Evolutionary conservation across 176 grass and related monocot genomes (phyloP), one percentile per base, ranked within the genome.

Genomic region (Cenchrus americanus): DNA sequence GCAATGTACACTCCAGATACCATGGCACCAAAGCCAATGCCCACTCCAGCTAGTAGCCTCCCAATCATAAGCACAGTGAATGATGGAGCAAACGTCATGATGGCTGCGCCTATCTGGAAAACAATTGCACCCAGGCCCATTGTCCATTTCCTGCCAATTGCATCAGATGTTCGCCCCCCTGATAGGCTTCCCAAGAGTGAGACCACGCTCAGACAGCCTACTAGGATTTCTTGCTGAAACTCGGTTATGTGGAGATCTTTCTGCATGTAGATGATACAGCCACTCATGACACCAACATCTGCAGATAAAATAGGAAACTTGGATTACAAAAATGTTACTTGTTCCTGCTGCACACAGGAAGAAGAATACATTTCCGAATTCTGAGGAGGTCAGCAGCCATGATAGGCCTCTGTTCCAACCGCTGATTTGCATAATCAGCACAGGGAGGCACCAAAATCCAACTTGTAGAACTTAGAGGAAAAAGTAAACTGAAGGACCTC

Each of bases 241-340:
- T 97, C 95, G 0, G 81, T 91, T 53, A 97, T 97, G 50, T 89
- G 88, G 37, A 97, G 92, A 83, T 97, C 90, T 86, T 97, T 97
- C 80, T 94, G 78, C 23, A 97, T 97, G 84, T 92, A 97, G 75
- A 97, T 73, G 58, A 97, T 94, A 6, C 85, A 86, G 0, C 92
- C 95, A 49, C 92, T 97, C 95, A 97, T 94, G 34, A 97, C 92
- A 70, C 95, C 95, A 23, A 97, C 92, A 92, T 97, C 95, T 97
- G 78, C 61, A 90, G 71, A 86, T 49, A 70, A 67, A 87, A 47
- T 40, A 78, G 15, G 40, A 88, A 58, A n/a, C 3, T 12, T 27
- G 3, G 37, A 54, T 90, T 71, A 81, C 1, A 18, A 24, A 18
- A 67, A 34, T 43, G 58, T 30, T 74, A 68, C 34, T 37, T 37